Percentiles rank a stretch among this genome's conserved stretches.
Evolutionary conservation across 352 stramenopile genomes (phyloP).

Genomic region (Thraustochytrium sp.): DNA sequence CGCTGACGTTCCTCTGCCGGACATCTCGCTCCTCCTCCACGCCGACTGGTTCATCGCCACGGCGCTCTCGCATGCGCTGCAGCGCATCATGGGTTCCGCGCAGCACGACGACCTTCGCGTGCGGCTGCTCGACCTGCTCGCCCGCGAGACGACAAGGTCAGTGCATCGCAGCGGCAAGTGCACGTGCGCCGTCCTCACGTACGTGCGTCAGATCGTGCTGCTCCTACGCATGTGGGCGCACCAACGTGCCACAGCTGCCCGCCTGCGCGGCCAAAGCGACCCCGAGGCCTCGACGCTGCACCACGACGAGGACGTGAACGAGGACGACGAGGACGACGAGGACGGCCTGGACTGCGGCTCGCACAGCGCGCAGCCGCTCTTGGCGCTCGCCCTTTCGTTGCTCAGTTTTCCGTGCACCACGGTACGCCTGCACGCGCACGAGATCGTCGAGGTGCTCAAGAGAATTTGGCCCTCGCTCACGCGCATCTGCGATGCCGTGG

Average conservation of each 20-base stretch:
- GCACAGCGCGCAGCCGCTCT: background rate
- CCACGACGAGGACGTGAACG: background rate
- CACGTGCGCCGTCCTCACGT: background rate
- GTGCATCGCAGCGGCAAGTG: background rate
- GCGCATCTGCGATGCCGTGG: background rate
- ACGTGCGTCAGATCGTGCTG: background rate
- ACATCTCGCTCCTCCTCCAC: background rate
- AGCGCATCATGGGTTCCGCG: background rate
- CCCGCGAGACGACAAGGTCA: background rate
- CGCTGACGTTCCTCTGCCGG: background rate
- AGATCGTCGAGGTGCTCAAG: background rate
- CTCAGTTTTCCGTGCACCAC: slow-evolving; percentile 10
- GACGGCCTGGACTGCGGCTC: no score
- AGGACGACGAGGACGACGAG: no score
- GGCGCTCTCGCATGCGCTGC: slow-evolving; percentile 7
- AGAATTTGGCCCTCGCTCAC: background rate
- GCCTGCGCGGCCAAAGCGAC: no score
- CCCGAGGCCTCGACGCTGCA: background rate
- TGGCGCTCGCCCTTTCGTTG: background rate
- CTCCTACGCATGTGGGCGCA: slow-evolving; percentile 24
- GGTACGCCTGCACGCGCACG: background rate
- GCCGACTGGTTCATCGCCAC: slow-evolving; percentile 31
- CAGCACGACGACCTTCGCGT: background rate
- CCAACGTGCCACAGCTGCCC: no score
- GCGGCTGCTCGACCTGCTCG: background rate